Conservation (phyloP, 2,329 filamentous ascomycete genomes). For the Chrysoporthe cubensis region DNA sequence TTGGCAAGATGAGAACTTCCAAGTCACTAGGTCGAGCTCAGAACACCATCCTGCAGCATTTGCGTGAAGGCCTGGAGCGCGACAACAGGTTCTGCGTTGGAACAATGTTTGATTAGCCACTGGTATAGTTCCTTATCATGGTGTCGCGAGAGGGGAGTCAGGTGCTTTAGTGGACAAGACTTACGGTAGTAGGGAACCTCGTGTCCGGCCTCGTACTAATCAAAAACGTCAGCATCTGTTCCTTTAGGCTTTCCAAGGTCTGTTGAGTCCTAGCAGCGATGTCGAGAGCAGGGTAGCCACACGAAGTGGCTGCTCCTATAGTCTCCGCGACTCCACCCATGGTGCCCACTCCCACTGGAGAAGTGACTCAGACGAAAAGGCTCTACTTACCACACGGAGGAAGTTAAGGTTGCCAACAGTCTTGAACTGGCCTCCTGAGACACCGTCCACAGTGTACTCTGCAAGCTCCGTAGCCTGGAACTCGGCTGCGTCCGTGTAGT, state of each 20-base stretch:
- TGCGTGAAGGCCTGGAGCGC: slow-evolving; percentile 29
- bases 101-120: background rate
- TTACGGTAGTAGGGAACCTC: slow-evolving; percentile 30
- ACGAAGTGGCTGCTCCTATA: background rate
- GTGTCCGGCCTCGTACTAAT: slow-evolving; percentile 28
- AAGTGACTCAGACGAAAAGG: background rate
- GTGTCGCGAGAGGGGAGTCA: background rate
- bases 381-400: slow-evolving; percentile 42
- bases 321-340: background rate
- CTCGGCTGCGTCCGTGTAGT: slow-evolving; percentile 43
- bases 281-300: background rate
- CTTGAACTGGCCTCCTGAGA: slow-evolving; percentile 54
- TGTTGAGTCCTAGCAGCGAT: background rate
- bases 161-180: background rate
- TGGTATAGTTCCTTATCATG: background rate
- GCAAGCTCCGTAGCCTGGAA: slow-evolving; percentile 44
- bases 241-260: background rate
- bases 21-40: slow-evolving; percentile 19
- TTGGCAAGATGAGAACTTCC: background rate
- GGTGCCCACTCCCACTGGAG: background rate
- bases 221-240: background rate
- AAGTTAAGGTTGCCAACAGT: slow-evolving; percentile 52
- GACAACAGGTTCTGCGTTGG: slow-evolving; percentile 18
- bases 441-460: slow-evolving; percentile 54
- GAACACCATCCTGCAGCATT: slow-evolving; percentile 23